A percentile compares a stretch with the other conserved stretches of the same genome.
These are phyloP conservation scores for Dothideomycetidae sp. DNA, from an alignment of 2,329 filamentous ascomycete genomes.

Conservation along the genomic window DNA sequence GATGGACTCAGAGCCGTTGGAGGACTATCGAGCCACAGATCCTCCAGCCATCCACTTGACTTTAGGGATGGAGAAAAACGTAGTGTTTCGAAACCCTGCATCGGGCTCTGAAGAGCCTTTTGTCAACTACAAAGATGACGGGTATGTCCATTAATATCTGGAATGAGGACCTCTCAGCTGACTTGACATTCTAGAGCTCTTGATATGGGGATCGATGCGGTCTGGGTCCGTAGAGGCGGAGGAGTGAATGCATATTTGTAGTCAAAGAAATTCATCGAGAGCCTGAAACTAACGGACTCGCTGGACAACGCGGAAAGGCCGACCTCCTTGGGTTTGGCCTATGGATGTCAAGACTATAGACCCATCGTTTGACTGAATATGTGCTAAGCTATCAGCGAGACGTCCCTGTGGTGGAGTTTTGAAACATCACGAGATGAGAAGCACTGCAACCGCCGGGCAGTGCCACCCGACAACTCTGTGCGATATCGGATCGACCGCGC, in stretches of 20 bases:
- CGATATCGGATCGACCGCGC: too few relatives aligned
- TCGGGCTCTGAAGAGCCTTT: constrained; percentile 8
- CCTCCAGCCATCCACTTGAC: constrained; percentile 8
- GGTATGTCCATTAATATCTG: constrained; percentile 2
- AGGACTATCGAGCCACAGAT: constrained; percentile 4
- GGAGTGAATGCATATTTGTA: constrained; percentile 6
- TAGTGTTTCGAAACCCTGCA: constrained; percentile 9
- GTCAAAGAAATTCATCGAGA: too few relatives aligned
- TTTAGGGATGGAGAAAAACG: constrained; percentile 9
- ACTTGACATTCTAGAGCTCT: constrained; percentile 1
- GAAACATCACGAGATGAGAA: too few relatives aligned
- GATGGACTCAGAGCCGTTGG: constrained; percentile 19
- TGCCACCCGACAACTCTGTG: too few relatives aligned
- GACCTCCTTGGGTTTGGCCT: too few relatives aligned
- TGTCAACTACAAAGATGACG: constrained; percentile 9
- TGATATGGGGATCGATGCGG: constrained; percentile 11
- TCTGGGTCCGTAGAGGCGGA: constrained; percentile 11
- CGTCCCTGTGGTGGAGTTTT: too few relatives aligned
- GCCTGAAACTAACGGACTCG: too few relatives aligned
- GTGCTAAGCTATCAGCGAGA: too few relatives aligned
- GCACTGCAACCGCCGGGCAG: too few relatives aligned
- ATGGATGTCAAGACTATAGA: too few relatives aligned
- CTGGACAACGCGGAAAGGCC: too few relatives aligned
- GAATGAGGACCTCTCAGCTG: not conserved
- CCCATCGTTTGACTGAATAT: too few relatives aligned